Evolutionary conservation across 2,329 filamentous ascomycete genomes (phyloP), one percentile per base, ranked within the genome.

Genomic region (Penicillium brevicompactum): DNA sequence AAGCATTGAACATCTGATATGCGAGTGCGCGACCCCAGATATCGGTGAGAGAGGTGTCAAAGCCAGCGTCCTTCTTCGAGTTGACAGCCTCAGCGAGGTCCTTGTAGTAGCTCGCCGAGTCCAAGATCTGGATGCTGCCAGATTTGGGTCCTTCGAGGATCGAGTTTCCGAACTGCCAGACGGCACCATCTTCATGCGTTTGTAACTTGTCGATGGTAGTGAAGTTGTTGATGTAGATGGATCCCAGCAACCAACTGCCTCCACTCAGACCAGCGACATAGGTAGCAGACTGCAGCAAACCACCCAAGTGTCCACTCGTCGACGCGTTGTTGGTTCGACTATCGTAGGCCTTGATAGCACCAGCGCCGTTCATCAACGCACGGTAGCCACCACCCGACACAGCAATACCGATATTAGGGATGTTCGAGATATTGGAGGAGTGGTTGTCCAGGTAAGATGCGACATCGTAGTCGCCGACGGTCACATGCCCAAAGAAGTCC

Each of bases 21-120:
- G 87, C 87, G n/a, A 96, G 81, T 45, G 90, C 90, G 55, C 92
- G 88, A 27, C 90, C 90, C 79, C 92, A 96, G 72, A 91, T 91
- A 76, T 97, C 92, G 0, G 92, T 96, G 54, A 96, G 81, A 8
- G 90, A 89, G 3, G 83, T 84, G 44, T 87, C 77, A 67, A 81
- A 92, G 0, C 85, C 84, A 14, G 87, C 87, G 55, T 87, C 72
- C 1, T 68, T 65, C 75, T 93, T 94, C 4, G 70, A 77, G 0
- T 78, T 61, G 1, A 92, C 87, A 13, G 83, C 78, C 10, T 82
- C 72, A 5, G 76, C 67, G 14, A 93, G 72, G 27, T 86, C 78
- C 3, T 73, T 73, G 67, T 85, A 92, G 71, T 93, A 93, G 32
- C 80, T 74, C 0, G 79, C 80, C 1, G 82, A 82, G 57, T 79